Evolutionary conservation across 495 filamentous ascomycete genomes (phyloP).

Genomic region (Aspergillus funiculosus): DNA sequence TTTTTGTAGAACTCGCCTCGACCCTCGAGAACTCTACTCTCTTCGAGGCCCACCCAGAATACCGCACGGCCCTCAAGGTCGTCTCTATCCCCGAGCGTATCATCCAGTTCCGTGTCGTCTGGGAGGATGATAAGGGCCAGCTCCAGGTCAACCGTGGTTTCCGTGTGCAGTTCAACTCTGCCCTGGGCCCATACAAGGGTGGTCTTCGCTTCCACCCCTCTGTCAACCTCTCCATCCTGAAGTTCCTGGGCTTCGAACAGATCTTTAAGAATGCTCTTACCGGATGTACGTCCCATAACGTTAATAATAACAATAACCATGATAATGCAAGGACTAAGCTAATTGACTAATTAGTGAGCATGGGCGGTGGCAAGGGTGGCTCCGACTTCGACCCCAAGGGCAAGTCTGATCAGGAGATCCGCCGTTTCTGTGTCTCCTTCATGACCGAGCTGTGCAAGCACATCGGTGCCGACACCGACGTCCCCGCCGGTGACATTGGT

Average conservation of each 20-base stretch:
- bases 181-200: constrained; percentile 96
- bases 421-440: constrained; percentile 93
- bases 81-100: constrained; percentile 90
- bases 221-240: constrained; percentile 95
- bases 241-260: constrained; percentile 99
- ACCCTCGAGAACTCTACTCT: constrained; percentile 91
- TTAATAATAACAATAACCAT: not conserved
- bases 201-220: constrained; percentile 93
- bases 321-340: not conserved
- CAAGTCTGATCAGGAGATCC: constrained; percentile 96
- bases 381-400: constrained; percentile 99
- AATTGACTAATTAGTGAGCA: constrained; percentile 45
- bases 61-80: constrained; percentile 81
- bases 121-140: constrained; percentile 85
- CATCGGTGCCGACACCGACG: constrained; percentile 94
- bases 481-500: constrained; percentile 92
- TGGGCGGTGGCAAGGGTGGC: constrained; percentile 97
- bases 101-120: constrained; percentile 95
- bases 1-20: constrained; percentile 70
- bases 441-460: constrained; percentile 93
- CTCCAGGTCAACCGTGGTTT: constrained; percentile 93
- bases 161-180: constrained; percentile 98
- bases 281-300: constrained; percentile 37
- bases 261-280: constrained; percentile 99
- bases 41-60: constrained; percentile 90